Base-by-base conservation (phyloP, 2,329 filamentous ascomycete genomes). In the Diaporthe sp. region DNA sequence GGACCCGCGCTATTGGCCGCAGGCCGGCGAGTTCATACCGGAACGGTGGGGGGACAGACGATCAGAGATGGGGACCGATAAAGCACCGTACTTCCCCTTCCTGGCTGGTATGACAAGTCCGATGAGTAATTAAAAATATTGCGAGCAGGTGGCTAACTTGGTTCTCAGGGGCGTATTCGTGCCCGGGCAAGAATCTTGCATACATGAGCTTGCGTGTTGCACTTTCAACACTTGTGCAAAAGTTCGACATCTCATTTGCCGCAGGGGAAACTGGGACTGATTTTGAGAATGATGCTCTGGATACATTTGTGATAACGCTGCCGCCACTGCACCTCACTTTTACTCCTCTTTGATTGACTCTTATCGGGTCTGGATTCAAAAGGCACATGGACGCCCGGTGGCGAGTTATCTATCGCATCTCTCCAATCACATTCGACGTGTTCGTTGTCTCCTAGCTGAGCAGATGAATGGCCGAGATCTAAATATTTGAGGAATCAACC, bases 41-140 rank as follows among this genome's bases (percentile, higher is more conserved):
- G 78, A 79, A 44, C 69, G 78, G 19, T 79, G 78, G 74, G 58
- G 58, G 2, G 34, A 65, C 10, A 65, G 46, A 39, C 34, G 58
- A 44, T 39, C 49, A 53, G 74, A 77, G 34, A 68, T 42, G 46
- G 34, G 70, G 65, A 53, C 57, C n/a, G 78, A 77, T 42, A 74
- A 74, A 53, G 73, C 72, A 58, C 76, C 78, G 10, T 79, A 70
- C 19, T 58, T 77, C n/a, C 74, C 77, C 19, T 79, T 79, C 73
- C 28, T 65, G 6, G 25, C 22, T 22, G 59, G 71, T 57, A 65
- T 28, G 71, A 55, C 17, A 44, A n/a, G 37, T 51, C n/a, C 8
- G n/a, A n/a, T 44, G 58, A 55, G 37, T 55, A 25, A 22, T 31
- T 28, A 22, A 15, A 15, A 19, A 8, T 39, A 7, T 28, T 34